Percentiles rank a stretch among this genome's conserved stretches.
Conservation (phyloP, 2,329 filamentous ascomycete genomes). For the Paecilomyces sp. region DNA sequence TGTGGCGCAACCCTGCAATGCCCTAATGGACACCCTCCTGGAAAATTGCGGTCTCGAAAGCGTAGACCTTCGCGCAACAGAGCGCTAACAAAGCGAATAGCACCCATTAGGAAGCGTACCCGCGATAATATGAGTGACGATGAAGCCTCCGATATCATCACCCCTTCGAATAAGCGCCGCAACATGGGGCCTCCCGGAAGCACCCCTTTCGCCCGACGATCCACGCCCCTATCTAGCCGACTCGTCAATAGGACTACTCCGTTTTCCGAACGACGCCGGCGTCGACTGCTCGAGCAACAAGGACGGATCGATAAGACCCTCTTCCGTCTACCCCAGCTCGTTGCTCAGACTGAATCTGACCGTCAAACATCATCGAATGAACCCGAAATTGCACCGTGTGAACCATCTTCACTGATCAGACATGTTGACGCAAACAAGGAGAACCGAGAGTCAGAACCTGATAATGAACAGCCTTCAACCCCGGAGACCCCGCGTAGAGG, state of each 20-base stretch:
- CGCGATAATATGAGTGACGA: constrained; percentile 8
- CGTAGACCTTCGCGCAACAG: neutral
- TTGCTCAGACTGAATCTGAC: constrained; percentile 24
- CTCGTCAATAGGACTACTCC: constrained; percentile 12
- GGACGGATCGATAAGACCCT: constrained; percentile 27
- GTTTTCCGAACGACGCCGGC: constrained; percentile 21
- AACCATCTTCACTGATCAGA: neutral
- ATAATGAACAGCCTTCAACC: constrained; percentile 9
- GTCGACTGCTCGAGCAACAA: constrained; percentile 20
- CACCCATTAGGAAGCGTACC: constrained; percentile 12
- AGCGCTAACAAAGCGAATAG: constrained; percentile 1
- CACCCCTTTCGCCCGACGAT: constrained; percentile 12
- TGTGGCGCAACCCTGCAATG: constrained; percentile 6
- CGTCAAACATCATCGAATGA: constrained; percentile 8
- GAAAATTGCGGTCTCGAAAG: constrained; percentile 2
- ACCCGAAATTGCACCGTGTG: neutral
- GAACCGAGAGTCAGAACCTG: neutral
- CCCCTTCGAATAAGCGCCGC: constrained; percentile 15
- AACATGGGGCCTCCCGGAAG: constrained; percentile 15
- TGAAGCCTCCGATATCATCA: constrained; percentile 3
- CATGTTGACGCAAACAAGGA: neutral
- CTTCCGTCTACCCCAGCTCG: constrained; percentile 23
- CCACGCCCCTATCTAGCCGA: constrained; percentile 12
- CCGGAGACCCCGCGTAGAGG: constrained; percentile 16
- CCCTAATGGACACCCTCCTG: constrained; percentile 6